Conservation (phyloP, 1,139 yeast genomes). For the Taphrina flavorubra region DNA sequence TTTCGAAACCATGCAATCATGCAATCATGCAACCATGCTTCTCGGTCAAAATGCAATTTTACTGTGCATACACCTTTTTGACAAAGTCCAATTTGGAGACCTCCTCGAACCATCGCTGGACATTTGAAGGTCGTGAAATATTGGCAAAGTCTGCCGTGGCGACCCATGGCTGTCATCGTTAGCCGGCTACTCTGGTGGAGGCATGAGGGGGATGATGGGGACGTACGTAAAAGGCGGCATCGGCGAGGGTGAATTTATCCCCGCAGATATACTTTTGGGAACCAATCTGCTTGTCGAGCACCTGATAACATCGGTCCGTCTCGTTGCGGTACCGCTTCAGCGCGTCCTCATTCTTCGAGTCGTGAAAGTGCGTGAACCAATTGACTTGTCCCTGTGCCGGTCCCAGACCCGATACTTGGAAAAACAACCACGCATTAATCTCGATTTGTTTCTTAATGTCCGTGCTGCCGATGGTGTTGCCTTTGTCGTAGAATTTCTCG, state of each 20-base stretch:
- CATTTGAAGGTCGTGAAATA: slow-evolving; percentile 4
- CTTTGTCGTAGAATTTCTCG: slow-evolving; percentile 56
- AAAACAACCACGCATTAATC: slow-evolving; percentile 45
- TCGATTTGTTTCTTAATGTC: slow-evolving; percentile 54
- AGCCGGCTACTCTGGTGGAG: background rate
- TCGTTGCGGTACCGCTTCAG: slow-evolving; percentile 24
- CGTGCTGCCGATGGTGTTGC: slow-evolving; percentile 18
- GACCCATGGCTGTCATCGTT: slow-evolving; percentile 17
- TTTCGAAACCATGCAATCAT: background rate
- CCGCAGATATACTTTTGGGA: slow-evolving; percentile 3
- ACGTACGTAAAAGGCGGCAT: slow-evolving; percentile 28
- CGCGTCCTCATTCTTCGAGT: slow-evolving; percentile 20
- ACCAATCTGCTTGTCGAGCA: slow-evolving; percentile 22
- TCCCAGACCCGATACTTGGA: slow-evolving; percentile 13
- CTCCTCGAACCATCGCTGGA: slow-evolving; percentile 19
- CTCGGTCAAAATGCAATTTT: background rate
- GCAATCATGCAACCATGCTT: no score
- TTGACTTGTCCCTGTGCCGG: slow-evolving; percentile 38
- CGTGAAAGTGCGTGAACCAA: slow-evolving; percentile 45
- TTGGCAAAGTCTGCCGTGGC: slow-evolving; percentile 8
- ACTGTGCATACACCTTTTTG: slow-evolving; percentile 11
- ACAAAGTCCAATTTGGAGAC: slow-evolving; percentile 15
- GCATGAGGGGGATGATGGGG: background rate
- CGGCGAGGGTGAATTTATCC: slow-evolving; percentile 22
- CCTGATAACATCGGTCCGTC: slow-evolving; percentile 23